These are phyloP conservation scores for Pleurotus pulmonarius DNA, from an alignment of 768 basidiomycete species.

Conservation along the genomic window DNA sequence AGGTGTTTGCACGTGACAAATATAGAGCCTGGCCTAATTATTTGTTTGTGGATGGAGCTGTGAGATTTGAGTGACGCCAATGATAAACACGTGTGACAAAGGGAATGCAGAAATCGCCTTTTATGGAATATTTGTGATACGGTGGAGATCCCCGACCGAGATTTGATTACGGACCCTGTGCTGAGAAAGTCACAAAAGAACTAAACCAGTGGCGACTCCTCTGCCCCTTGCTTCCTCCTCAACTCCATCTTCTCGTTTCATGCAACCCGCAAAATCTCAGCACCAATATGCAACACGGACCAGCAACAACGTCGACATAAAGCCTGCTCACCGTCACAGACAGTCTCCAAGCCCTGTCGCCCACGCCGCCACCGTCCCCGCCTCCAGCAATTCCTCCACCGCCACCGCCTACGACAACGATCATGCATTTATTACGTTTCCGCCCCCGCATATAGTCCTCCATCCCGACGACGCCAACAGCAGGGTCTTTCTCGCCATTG, in stretches of 20 bases:
- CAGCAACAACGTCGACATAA: conserved; percentile 47
- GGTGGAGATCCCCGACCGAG: conserved; percentile 5
- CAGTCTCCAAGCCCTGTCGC: conserved; percentile 36
- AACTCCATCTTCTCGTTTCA: conserved; percentile 1
- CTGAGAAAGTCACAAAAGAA: conserved; percentile 6
- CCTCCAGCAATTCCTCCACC: conserved; percentile 14
- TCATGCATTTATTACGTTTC: conserved; percentile 39
- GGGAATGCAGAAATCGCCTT: conserved; percentile 4
- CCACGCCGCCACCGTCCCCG: conserved; percentile 16
- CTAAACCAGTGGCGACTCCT: conserved; percentile 3
- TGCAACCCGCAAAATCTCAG: conserved; percentile 10
- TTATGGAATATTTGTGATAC: conserved; percentile 4
- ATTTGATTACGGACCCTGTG: conserved; percentile 8
- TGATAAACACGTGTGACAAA: conserved; percentile 9
- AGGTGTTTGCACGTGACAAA: conserved; percentile 10
- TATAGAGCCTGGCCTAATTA: background rate
- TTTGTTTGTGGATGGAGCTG: background rate
- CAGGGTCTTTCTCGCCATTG: conserved; percentile 73
- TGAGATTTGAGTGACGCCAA: background rate
- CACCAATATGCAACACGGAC: conserved; percentile 54
- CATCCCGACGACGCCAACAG: conserved; percentile 71
- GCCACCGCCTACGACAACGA: conserved; percentile 10
- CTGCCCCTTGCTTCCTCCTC: conserved; percentile 7
- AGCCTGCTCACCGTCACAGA: conserved; percentile 48
- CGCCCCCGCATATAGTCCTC: conserved; percentile 59